Evolutionary conservation across 306 rosid genomes (phyloP).

Genomic region (Cicer pinnatifidum): DNA sequence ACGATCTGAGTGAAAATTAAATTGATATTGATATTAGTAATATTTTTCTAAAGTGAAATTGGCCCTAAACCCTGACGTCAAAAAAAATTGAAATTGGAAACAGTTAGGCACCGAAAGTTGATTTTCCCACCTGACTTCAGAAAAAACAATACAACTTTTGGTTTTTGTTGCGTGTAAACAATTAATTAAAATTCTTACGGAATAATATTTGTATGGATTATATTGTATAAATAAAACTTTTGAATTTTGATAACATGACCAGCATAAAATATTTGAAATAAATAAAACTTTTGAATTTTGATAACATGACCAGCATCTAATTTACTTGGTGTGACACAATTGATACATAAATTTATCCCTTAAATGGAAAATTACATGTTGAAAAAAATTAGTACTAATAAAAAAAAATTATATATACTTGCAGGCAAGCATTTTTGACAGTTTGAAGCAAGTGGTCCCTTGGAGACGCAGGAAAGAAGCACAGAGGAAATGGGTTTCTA

Average conservation of each 20-base stretch:
- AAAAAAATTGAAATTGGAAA: neutral
- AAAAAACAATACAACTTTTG: constrained; percentile 7
- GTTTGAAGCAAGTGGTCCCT: constrained; percentile 84
- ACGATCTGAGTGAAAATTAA: neutral
- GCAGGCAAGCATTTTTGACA: constrained; percentile 76
- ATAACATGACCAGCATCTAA: neutral
- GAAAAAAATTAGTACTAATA: too few species aligned
- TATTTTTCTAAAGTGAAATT: neutral
- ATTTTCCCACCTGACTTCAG: constrained; percentile 29
- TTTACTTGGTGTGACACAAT: neutral
- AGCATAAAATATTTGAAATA: neutral
- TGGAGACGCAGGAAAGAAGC: constrained; percentile 72
- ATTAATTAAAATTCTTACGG: neutral
- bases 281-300: neutral
- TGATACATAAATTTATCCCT: too few species aligned
- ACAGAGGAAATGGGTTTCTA: constrained; percentile 44
- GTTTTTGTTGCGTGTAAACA: constrained; percentile 7
- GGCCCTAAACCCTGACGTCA: neutral
- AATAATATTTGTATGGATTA: too few species aligned
- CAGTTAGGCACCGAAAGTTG: constrained; percentile 41
- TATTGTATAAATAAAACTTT: neutral
- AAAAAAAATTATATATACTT: neutral
- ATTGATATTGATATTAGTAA: neutral
- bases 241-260: too few species aligned
- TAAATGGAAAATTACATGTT: too few species aligned